Percentiles rank a stretch among this genome's conserved stretches.
Evolutionary conservation across 345 rosid genomes (phyloP).

Genomic region (Gossypium australe): DNA sequence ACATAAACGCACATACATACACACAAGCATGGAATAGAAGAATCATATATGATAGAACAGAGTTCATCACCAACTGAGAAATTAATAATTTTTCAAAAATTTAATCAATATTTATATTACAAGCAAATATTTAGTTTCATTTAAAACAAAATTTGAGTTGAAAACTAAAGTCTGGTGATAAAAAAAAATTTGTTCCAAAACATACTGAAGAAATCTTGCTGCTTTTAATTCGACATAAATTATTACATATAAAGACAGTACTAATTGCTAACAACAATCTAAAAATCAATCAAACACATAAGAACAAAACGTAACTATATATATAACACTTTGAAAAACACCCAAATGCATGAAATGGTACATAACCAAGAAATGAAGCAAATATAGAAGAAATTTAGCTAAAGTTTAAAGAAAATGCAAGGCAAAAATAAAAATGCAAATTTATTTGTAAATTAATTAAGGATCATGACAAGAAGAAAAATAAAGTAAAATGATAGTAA

Average conservation of each 20-base stretch:
- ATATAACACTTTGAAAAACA: neutral
- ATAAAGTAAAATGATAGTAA: neutral
- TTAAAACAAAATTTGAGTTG: neutral
- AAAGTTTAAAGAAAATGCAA: neutral
- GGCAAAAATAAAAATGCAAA: neutral
- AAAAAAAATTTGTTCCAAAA: neutral
- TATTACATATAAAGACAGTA: neutral
- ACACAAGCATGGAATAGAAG: neutral
- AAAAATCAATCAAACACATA: neutral
- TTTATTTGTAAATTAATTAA: neutral
- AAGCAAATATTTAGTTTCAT: neutral
- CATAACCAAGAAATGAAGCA: neutral
- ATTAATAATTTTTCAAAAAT: neutral
- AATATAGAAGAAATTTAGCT: neutral
- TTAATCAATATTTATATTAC: neutral
- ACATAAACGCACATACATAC: neutral
- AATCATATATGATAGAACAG: conserved; percentile 4
- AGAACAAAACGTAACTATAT: neutral
- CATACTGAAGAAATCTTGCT: neutral
- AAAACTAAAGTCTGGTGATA: neutral
- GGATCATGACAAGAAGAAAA: neutral
- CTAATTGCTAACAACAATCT: neutral
- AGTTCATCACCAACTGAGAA: conserved; percentile 5
- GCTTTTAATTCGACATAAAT: neutral
- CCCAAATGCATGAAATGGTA: neutral